phyloP scores from a whole-genome alignment of 2,329 filamentous ascomycete species.

The Cladosporium sp. region DNA sequence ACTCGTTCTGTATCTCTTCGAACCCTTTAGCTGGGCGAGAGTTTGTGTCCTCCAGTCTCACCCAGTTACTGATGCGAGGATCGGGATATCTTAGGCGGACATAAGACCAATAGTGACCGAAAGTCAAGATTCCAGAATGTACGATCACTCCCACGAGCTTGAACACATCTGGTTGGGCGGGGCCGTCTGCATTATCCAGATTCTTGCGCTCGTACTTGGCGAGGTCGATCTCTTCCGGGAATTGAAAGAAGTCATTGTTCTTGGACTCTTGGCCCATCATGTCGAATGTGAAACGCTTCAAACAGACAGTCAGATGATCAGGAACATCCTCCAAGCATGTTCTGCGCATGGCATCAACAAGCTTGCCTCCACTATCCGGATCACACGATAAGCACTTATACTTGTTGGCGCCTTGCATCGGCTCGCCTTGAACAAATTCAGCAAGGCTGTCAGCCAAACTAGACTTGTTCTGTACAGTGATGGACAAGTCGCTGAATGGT shows the following conservation, averaged over 20 bases:
- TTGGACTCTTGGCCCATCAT: slow-evolving; percentile 73
- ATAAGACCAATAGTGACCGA: slow-evolving; percentile 96
- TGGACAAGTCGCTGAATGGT: slow-evolving; percentile 89
- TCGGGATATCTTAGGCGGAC: slow-evolving; percentile 63
- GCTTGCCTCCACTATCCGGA: slow-evolving; percentile 48
- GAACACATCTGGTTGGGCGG: slow-evolving; percentile 67
- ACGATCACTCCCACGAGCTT: slow-evolving; percentile 94
- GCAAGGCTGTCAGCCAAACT: slow-evolving; percentile 80
- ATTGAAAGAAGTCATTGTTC: slow-evolving; percentile 92
- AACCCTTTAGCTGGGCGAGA: slow-evolving; percentile 68
- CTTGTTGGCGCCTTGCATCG: slow-evolving; percentile 96
- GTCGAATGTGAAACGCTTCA: slow-evolving; percentile 85
- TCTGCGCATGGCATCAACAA: slow-evolving; percentile 80
- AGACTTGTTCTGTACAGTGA: slow-evolving; percentile 89
- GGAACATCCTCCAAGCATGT: slow-evolving; percentile 89
- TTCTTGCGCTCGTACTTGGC: slow-evolving; percentile 83
- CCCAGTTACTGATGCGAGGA: slow-evolving; percentile 62
- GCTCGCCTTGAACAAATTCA: slow-evolving; percentile 93
- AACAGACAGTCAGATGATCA: slow-evolving; percentile 89
- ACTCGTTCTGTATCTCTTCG: slow-evolving; percentile 64
- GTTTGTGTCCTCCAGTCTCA: slow-evolving; percentile 90
- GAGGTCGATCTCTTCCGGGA: slow-evolving; percentile 80
- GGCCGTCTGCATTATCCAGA: slow-evolving; percentile 58
- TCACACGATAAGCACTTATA: slow-evolving; percentile 94
- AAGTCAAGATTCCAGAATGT: slow-evolving; percentile 86